These are phyloP conservation scores for Phytophthora tubulina DNA, from an alignment of 352 stramenopile genomes.

Conservation along the genomic window DNA sequence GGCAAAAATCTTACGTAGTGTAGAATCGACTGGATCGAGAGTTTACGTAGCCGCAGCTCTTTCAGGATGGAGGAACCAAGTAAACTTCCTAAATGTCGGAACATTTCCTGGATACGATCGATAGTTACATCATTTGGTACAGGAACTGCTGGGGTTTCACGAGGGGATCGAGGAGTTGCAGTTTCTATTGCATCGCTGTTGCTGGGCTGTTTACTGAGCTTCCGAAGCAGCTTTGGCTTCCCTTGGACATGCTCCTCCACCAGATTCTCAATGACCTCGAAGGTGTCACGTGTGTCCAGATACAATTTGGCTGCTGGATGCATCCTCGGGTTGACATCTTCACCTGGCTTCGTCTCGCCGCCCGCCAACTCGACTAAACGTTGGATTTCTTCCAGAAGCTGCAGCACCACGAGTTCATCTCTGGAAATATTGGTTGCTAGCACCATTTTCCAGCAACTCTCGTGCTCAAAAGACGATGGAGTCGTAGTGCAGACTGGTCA, in stretches of 20 bases:
- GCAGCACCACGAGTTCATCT: constrained; percentile 72
- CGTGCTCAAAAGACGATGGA: constrained; percentile 16
- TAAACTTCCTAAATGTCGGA: constrained; percentile 61
- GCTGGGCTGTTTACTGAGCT: constrained; percentile 56
- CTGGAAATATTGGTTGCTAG: constrained; percentile 10
- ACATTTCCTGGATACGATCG: constrained; percentile 80
- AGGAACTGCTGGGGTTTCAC: constrained; percentile 5
- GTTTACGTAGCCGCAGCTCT: constrained; percentile 61
- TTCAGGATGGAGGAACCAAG: constrained; percentile 59
- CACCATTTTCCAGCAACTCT: constrained; percentile 21
- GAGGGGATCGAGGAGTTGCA: constrained; percentile 1
- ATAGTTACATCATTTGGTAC: constrained; percentile 52
- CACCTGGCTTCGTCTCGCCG: constrained; percentile 18
- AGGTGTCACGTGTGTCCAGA: constrained; percentile 79
- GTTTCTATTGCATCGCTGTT: constrained; percentile 12
- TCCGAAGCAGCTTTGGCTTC: constrained; percentile 60
- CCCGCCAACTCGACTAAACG: constrained; percentile 43
- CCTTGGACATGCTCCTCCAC: constrained; percentile 56
- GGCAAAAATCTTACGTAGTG: constrained; percentile 79
- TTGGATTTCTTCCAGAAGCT: constrained; percentile 81
- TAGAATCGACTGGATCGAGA: constrained; percentile 61
- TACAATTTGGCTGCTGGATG: constrained; percentile 78
- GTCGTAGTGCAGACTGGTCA: constrained; percentile 14
- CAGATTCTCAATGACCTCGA: constrained; percentile 68
- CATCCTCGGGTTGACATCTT: constrained; percentile 47